Base-by-base conservation (phyloP, 2,329 filamentous ascomycete species). In the Trichoderma aggressivum region DNA sequence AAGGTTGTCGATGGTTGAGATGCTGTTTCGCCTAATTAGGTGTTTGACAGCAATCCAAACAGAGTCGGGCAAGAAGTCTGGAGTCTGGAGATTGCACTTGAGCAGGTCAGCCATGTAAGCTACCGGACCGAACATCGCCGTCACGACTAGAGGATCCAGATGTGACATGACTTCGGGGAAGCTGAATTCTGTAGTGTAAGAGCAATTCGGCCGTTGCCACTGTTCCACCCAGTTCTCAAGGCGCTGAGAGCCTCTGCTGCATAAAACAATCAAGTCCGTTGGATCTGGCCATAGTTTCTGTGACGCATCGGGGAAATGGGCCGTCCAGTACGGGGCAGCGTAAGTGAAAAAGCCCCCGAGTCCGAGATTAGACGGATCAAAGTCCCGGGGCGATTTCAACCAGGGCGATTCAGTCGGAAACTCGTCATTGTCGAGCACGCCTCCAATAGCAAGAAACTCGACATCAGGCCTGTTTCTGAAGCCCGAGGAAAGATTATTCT, bases 221-320 rank as follows among this genome's bases (percentile, higher is more conserved):
- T 71, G 70, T 30, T 67, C 62, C 2, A 71, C 53, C 62, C 70
- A 71, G 43, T 71, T 71, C 18, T 36, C 26, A n/a, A 66, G 55
- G n/a, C 70, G 62, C 12, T 50, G 32, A n/a, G 53, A 66, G 32
- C 34, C 39, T n/a, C 18, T 30, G 11, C 34, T 67, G 43, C 70
- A 71, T 28, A 71, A 59, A 8, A 5, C 5, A 39, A 62, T 67
- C 16, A 71, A 50, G 10, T 67, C 34, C 7, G 53, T 28, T 50
- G 55, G 53, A 43, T 16, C 53, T 34, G 36, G 60, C 36, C 55
- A 59, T 10, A 56, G 53, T n/a, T 67, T 26, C 11, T 60, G 62
- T 18, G 63, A 11, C 12, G 70, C 28, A 28, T 53, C 24, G 11
- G 14, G 26, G 16, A 67, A 62, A 53, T 71, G 62, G 32, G 50